Evolutionary conservation across 2,329 filamentous ascomycete genomes (phyloP).

Genomic region (Epichloe hybrida): DNA sequence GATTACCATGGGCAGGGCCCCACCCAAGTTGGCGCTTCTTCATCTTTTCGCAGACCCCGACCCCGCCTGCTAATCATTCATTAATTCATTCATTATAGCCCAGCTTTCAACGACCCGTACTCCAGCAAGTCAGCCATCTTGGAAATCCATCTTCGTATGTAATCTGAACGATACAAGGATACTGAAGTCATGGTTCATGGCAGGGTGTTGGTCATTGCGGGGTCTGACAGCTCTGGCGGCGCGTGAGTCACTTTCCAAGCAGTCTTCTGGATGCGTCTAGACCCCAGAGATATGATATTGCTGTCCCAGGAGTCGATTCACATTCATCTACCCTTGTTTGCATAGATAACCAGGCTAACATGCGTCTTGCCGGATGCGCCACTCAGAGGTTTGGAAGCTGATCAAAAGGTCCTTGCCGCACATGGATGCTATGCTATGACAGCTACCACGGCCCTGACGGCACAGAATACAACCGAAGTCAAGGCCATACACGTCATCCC

Average conservation of each 20-base stretch:
- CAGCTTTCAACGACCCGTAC: not conserved
- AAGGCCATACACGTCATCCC: slow-evolving; percentile 69
- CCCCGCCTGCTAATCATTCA: not conserved
- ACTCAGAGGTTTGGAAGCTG: slow-evolving; percentile 75
- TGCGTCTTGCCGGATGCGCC: not conserved
- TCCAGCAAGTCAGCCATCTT: not conserved
- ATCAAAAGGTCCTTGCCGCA: slow-evolving; percentile 85
- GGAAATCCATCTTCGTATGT: not conserved
- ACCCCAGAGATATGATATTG: no score
- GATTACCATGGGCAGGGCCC: not conserved
- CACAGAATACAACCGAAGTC: slow-evolving; percentile 83
- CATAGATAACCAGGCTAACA: not conserved
- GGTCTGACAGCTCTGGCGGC: slow-evolving; percentile 82
- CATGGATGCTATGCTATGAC: slow-evolving; percentile 96
- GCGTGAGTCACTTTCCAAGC: slow-evolving; percentile 39
- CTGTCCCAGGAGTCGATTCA: no score
- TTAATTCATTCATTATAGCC: no score
- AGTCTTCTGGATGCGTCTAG: no score
- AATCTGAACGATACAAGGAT: not conserved
- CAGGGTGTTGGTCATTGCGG: slow-evolving; percentile 68
- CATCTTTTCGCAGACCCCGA: not conserved
- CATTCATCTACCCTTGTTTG: not conserved
- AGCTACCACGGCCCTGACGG: slow-evolving; percentile 87
- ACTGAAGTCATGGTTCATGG: slow-evolving; percentile 21
- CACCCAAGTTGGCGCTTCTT: not conserved